Percentiles rank a stretch among this genome's conserved stretches.
These are phyloP conservation scores for Aaosphaeria pasadenensis DNA, from an alignment of 2,329 filamentous ascomycete genomes.

Conservation along the genomic window DNA sequence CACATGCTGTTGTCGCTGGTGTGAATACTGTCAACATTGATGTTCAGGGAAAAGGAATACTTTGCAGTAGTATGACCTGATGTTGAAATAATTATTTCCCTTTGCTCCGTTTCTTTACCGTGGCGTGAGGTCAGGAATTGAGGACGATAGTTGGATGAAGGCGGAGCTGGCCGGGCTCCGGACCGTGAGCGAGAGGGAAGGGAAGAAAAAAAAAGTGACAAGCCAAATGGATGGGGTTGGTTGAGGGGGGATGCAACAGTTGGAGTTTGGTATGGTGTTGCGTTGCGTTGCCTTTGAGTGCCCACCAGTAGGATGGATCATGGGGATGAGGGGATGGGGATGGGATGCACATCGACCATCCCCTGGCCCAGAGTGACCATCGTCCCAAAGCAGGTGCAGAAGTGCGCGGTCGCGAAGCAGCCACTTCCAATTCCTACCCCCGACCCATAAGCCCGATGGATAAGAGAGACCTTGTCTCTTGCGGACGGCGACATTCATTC, in stretches of 20 bases:
- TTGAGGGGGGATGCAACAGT: conserved; percentile 3
- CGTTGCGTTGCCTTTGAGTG: neutral
- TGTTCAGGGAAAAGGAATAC: neutral
- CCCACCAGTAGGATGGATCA: neutral
- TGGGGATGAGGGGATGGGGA: no score
- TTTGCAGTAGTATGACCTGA: neutral
- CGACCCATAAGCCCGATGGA: neutral
- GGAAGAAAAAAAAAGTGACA: neutral
- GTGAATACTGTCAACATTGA: no score
- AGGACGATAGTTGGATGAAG: neutral
- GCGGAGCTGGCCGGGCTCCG: neutral
- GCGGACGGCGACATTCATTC: neutral
- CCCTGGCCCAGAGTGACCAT: neutral
- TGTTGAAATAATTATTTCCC: neutral
- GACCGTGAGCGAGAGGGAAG: neutral
- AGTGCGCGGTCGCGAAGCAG: neutral
- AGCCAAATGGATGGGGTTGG: no score
- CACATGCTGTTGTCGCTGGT: neutral
- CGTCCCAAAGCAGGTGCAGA: neutral
- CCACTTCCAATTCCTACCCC: neutral
- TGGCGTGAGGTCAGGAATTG: neutral
- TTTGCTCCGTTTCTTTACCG: neutral
- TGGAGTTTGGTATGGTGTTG: conserved; percentile 4
- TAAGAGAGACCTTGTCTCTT: neutral
- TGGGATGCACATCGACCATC: no score